Conservation (phyloP, 169 alveolate species). For the Neospora caninum region DNA sequence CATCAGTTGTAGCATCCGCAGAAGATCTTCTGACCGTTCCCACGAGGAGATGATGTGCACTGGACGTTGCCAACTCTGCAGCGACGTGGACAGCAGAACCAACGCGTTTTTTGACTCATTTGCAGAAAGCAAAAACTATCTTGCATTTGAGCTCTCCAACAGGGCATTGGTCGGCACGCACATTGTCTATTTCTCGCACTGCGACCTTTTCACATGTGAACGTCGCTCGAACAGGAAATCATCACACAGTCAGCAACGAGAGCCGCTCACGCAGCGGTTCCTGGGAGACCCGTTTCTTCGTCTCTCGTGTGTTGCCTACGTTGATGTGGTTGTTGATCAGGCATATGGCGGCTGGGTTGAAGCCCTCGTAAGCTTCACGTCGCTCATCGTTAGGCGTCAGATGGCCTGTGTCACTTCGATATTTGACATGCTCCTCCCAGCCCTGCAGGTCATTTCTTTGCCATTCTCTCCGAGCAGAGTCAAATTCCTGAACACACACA, state of each 20-base stretch:
- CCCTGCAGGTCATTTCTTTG: not conserved
- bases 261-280: too few species aligned
- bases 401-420: not conserved
- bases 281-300: not conserved
- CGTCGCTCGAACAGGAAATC: too few species aligned
- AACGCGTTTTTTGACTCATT: not conserved
- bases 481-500: not conserved
- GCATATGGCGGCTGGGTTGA: slow-evolving; percentile 24
- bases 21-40: slow-evolving; percentile 9
- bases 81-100: not conserved
- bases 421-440: slow-evolving; percentile 39
- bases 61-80: slow-evolving; percentile 42
- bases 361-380: slow-evolving; percentile 23
- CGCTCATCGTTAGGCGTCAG: not conserved
- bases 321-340: slow-evolving; percentile 31
- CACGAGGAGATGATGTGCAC: slow-evolving; percentile 17
- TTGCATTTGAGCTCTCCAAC: too few species aligned
- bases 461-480: slow-evolving; percentile 11
- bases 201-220: too few species aligned
- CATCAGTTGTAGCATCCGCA: not conserved
- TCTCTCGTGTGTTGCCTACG: not conserved
- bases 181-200: too few species aligned
- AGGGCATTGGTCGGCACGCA: too few species aligned
- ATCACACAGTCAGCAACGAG: too few species aligned
- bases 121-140: not conserved